phyloP scores from a whole-genome alignment of 495 filamentous ascomycete species.

The Trichoderma erinaceum region DNA sequence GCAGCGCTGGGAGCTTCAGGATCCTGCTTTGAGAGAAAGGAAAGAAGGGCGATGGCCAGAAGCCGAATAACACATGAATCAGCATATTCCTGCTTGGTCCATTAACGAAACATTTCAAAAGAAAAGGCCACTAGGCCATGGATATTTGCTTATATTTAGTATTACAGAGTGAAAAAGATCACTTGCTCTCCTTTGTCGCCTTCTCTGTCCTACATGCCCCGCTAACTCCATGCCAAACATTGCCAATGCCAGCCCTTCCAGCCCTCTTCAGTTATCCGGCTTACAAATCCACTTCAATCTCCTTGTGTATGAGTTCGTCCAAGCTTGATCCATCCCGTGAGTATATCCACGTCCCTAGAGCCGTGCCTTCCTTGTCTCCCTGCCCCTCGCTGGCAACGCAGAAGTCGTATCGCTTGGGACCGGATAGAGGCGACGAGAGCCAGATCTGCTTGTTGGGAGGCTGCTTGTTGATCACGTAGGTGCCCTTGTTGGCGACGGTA shows the following conservation, averaged over 20 bases:
- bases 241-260: background rate
- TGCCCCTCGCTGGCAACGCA: constrained; percentile 63
- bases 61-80: background rate
- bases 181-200: background rate
- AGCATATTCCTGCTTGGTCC: too few relatives aligned
- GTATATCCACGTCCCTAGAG: constrained; percentile 74
- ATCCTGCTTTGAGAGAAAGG: background rate
- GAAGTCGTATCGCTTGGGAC: constrained; percentile 90
- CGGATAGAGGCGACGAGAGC: constrained; percentile 86
- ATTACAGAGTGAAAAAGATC: background rate
- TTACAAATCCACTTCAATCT: constrained; percentile 53
- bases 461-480: constrained; percentile 94
- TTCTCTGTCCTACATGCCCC: background rate
- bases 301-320: constrained; percentile 59
- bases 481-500: constrained; percentile 55
- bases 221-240: background rate
- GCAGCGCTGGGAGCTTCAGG: background rate
- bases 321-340: constrained; percentile 71
- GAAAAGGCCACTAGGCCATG: background rate
- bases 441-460: constrained; percentile 96
- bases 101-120: too few relatives aligned
- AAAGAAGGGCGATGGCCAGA: background rate
- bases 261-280: background rate
- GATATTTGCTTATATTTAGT: background rate
- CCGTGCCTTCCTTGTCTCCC: constrained; percentile 67